Base-by-base conservation (phyloP, 208 protist genomes). In the Trypanosoma mega region DNA sequence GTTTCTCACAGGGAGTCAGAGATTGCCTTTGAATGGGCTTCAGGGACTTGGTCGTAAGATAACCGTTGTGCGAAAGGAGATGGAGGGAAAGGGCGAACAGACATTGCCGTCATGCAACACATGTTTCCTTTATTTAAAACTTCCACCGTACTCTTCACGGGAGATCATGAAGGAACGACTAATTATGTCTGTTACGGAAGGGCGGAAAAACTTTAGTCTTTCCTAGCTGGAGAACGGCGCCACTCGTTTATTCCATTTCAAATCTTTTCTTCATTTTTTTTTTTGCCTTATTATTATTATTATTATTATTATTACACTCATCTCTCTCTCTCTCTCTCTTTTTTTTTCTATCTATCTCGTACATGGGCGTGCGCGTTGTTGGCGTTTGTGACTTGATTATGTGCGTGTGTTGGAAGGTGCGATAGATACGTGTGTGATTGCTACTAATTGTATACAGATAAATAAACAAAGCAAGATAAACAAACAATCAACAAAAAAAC, bases 21-120 rank as follows among this genome's bases (percentile, higher is more conserved):
- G 82, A 5, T 66, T 97, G 12, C 93, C 93, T 2, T 49, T 87
- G 2, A 90, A 90, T 49, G 91, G 91, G 0, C 58, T 97, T 11
- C 61, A 46, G 0, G 80, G 90, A 0, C 68, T 96, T 9, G 83
- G 74, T 1, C 68, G 82, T 12, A 85, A 78, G 55, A 93, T 96
- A 45, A 89, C 82, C 0, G 82, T 96, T 18, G 90, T 87, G 41
- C 75, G 78, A 55, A 93, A 93, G 59, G 86, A 93, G 18, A 72
- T 96, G 63, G 90, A 92, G 23, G 72, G 67, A 55, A 36, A 44
- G 5, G 71, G 67, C 2, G 80, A 93, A 68, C 72, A 82, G 33
- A 91, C 78, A 31, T 74, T 97, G 20, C 92, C 92, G 0, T 97
- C 92, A 1, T 93, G 86, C 64, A 97, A 91, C 65, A 97, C 92